phyloP scores from a whole-genome alignment of 2,329 filamentous ascomycete species.

The Aspergillus hortae region DNA sequence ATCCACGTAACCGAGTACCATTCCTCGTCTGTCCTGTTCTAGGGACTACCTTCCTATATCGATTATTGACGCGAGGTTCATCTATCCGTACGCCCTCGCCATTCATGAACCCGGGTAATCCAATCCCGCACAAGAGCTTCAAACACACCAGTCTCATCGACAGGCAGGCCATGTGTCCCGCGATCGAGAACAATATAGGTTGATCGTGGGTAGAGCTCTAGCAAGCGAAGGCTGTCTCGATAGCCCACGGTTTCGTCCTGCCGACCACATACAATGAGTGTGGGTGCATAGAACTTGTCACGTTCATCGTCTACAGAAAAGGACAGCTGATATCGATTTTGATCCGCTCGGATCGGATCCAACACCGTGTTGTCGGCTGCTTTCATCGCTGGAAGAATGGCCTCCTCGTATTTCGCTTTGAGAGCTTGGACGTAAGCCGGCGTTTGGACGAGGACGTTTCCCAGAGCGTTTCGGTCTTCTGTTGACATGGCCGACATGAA shows the following conservation, averaged over 20 bases:
- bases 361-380: slow-evolving; percentile 19
- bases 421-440: slow-evolving; percentile 20
- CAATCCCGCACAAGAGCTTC: slow-evolving; percentile 27
- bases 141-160: slow-evolving; percentile 26
- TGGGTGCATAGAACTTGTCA: slow-evolving; percentile 24
- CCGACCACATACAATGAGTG: slow-evolving; percentile 25
- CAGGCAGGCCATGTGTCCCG: slow-evolving; percentile 23
- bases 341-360: slow-evolving; percentile 24
- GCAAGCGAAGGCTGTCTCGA: slow-evolving; percentile 25
- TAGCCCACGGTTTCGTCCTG: slow-evolving; percentile 27
- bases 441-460: slow-evolving; percentile 25
- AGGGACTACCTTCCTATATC: no score
- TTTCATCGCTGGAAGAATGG: slow-evolving; percentile 14
- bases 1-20: no score
- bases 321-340: slow-evolving; percentile 22
- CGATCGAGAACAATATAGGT: slow-evolving; percentile 25
- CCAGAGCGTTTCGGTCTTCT: slow-evolving; percentile 21
- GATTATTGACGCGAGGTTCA: neutral
- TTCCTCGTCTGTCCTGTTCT: no score
- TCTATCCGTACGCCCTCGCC: slow-evolving; percentile 11
- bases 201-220: slow-evolving; percentile 25
- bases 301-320: slow-evolving; percentile 10
- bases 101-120: slow-evolving; percentile 21
- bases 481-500: slow-evolving; percentile 20
- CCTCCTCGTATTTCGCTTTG: slow-evolving; percentile 18